phyloP scores from a whole-genome alignment of 176 grass and related monocot species.

The Oryza meyeriana region DNA sequence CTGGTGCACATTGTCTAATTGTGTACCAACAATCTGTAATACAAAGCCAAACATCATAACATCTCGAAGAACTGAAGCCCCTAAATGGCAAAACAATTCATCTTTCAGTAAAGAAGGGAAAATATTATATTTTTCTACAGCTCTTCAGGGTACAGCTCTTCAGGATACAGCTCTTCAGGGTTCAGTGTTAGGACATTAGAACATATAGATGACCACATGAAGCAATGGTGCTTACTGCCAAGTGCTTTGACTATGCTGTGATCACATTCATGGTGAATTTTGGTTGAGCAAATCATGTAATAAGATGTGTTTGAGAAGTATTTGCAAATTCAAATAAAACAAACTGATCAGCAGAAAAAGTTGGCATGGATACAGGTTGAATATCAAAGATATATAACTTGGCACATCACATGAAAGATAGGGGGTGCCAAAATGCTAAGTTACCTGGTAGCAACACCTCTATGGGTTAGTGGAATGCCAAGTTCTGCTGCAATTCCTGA shows the following conservation, averaged over 20 bases:
- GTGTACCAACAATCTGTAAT: background rate
- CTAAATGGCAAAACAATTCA: background rate
- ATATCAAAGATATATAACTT: background rate
- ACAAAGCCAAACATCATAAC: background rate
- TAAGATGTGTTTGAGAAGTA: background rate
- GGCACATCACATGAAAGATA: background rate
- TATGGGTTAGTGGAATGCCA: slow-evolving; percentile 93
- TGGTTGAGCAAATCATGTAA: background rate
- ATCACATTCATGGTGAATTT: slow-evolving; percentile 7
- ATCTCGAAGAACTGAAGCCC: slow-evolving; percentile 3
- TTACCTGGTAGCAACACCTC: slow-evolving; percentile 89
- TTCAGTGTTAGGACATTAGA: background rate
- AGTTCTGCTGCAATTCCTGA: slow-evolving; percentile 94
- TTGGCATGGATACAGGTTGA: background rate
- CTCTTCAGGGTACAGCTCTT: too few relatives aligned
- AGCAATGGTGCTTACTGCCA: background rate
- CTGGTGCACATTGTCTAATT: background rate
- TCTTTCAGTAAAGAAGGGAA: background rate
- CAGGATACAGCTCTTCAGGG: too few relatives aligned
- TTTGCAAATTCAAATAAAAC: background rate
- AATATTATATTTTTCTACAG: background rate
- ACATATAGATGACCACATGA: slow-evolving; percentile 4
- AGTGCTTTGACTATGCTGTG: background rate
- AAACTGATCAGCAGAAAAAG: background rate
- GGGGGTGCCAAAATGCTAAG: background rate